phyloP scores from a whole-genome alignment of 768 basidiomycete genomes.

The Gymnopilus dilepis region DNA sequence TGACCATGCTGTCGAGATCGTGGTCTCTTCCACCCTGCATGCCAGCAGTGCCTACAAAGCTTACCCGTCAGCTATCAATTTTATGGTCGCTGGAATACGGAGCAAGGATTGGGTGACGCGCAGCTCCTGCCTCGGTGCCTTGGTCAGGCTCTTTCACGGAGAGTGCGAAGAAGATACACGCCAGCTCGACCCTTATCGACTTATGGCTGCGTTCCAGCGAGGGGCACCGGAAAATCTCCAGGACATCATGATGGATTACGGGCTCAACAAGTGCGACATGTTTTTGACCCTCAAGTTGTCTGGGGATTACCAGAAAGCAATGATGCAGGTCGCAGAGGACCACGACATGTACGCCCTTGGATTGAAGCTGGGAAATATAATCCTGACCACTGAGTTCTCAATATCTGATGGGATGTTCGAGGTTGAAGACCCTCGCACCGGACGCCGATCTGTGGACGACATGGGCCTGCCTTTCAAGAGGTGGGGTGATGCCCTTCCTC shows the following conservation, averaged over 20 bases:
- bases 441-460: constrained; percentile 44
- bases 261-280: constrained; percentile 51
- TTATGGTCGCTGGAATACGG: constrained; percentile 61
- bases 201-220: constrained; percentile 47
- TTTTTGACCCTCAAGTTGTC: constrained; percentile 45
- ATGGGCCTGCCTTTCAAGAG: constrained; percentile 62
- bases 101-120: constrained; percentile 59
- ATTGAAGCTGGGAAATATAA: constrained; percentile 49
- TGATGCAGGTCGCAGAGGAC: constrained; percentile 54
- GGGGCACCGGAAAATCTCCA: constrained; percentile 52
- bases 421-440: constrained; percentile 45
- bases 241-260: constrained; percentile 55
- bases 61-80: constrained; percentile 48
- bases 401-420: constrained; percentile 63
- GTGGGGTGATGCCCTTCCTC: constrained; percentile 64
- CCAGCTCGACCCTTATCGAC: constrained; percentile 51
- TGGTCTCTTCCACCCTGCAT: constrained; percentile 49
- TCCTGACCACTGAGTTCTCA: constrained; percentile 65
- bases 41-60: constrained; percentile 49
- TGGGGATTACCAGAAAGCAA: constrained; percentile 54
- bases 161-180: constrained; percentile 51
- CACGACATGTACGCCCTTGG: constrained; percentile 58
- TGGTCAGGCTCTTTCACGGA: constrained; percentile 53
- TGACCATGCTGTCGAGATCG: constrained; percentile 56
- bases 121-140: constrained; percentile 54